Evolutionary conservation across 2,329 filamentous ascomycete species (phyloP).

Genomic region (Penicillium sclerotiorum): DNA sequence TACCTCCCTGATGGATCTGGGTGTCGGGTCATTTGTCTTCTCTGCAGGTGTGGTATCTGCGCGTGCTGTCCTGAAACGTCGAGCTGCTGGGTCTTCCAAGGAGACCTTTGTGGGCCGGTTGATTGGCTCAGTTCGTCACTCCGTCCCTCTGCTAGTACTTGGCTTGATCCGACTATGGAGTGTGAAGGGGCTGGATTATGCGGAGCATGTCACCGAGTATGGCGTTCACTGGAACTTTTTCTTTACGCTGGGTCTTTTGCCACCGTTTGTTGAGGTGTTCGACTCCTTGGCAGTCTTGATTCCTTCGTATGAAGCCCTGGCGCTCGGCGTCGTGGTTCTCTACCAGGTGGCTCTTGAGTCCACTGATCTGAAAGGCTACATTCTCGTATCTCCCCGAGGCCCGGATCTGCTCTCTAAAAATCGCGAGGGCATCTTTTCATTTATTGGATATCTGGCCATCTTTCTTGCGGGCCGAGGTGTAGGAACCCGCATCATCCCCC

Average conservation of each 20-base stretch:
- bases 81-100: constrained; percentile 51
- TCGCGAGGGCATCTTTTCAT: constrained; percentile 92
- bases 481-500: constrained; percentile 77
- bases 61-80: constrained; percentile 73
- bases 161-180: constrained; percentile 80
- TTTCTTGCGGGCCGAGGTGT: constrained; percentile 87
- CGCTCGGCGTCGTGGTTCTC: constrained; percentile 65
- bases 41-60: constrained; percentile 89
- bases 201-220: constrained; percentile 96
- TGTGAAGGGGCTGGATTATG: constrained; percentile 93
- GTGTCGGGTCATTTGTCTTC: constrained; percentile 97
- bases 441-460: constrained; percentile 90
- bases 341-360: constrained; percentile 79
- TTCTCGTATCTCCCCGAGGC: constrained; percentile 75
- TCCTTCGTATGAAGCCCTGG: constrained; percentile 75
- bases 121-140: constrained; percentile 71
- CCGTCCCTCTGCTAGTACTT: constrained; percentile 77
- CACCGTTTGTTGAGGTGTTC: constrained; percentile 83
- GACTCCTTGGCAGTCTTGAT: constrained; percentile 71
- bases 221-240: constrained; percentile 99
- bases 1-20: constrained; percentile 97
- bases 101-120: constrained; percentile 59
- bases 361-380: constrained; percentile 77
- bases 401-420: constrained; percentile 83
- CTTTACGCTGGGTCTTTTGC: constrained; percentile 87